phyloP scores from a whole-genome alignment of 495 filamentous ascomycete genomes.

The Penicillium canescens region DNA sequence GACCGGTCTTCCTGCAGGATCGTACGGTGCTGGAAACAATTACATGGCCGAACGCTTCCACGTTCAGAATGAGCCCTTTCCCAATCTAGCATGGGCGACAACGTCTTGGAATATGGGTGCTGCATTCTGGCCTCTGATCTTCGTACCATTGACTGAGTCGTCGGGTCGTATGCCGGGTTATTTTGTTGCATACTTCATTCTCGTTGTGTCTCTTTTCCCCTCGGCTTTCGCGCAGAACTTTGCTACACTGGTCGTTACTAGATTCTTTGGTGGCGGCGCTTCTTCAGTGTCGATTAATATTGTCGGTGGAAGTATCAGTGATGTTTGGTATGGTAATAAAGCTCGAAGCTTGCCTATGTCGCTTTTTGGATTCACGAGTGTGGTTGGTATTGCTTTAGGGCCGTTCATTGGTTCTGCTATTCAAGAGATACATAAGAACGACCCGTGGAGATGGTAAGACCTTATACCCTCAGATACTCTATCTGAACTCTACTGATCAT shows the following conservation, averaged over 20 bases:
- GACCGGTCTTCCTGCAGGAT: slow-evolving; percentile 43
- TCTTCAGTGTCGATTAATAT: slow-evolving; percentile 49
- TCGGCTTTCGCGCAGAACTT: slow-evolving; percentile 55
- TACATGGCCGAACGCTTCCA: slow-evolving; percentile 41
- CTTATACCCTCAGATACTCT: background rate
- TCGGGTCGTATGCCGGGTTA: slow-evolving; percentile 51
- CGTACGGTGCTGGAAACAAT: slow-evolving; percentile 39
- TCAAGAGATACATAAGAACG: slow-evolving; percentile 32
- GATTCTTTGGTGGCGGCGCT: slow-evolving; percentile 51
- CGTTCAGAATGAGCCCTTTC: slow-evolving; percentile 45
- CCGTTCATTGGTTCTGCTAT: slow-evolving; percentile 48
- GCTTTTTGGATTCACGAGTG: slow-evolving; percentile 42
- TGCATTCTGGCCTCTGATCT: slow-evolving; percentile 51
- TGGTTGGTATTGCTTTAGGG: slow-evolving; percentile 49
- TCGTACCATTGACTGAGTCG: slow-evolving; percentile 54
- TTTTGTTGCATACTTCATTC: slow-evolving; percentile 47
- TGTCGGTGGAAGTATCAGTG: slow-evolving; percentile 46
- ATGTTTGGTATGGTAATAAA: slow-evolving; percentile 42
- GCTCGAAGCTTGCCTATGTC: slow-evolving; percentile 46
- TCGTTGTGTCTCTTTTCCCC: slow-evolving; percentile 49
- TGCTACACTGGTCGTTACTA: slow-evolving; percentile 48
- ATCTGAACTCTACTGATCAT: slow-evolving; percentile 1
- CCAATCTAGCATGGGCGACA: slow-evolving; percentile 48
- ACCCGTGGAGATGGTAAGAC: slow-evolving; percentile 46
- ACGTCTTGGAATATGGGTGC: slow-evolving; percentile 55